Conservation (phyloP, 75 land plant species). For the Cryptomeria japonica region DNA sequence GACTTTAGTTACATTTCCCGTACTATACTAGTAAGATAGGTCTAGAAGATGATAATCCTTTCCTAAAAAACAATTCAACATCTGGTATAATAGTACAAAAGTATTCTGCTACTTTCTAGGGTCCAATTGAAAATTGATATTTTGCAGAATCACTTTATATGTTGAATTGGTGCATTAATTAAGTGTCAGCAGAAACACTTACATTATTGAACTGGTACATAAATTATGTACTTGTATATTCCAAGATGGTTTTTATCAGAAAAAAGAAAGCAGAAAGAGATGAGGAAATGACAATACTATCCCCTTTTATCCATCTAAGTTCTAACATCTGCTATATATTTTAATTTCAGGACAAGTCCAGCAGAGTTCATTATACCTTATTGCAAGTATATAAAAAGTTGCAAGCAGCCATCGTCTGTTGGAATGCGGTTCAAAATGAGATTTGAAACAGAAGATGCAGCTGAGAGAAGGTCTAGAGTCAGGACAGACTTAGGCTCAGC, state of each 20-base stretch:
- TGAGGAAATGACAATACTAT: not conserved
- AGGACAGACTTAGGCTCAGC: not conserved
- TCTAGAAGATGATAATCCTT: not conserved
- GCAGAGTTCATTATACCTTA: conserved; percentile 82
- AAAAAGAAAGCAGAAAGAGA: not conserved
- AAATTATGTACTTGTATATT: not conserved
- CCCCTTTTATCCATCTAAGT: not conserved
- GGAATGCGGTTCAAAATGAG: conserved; percentile 88
- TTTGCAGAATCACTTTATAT: not conserved
- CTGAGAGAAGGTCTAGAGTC: conserved; percentile 80
- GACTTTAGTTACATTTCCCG: not conserved
- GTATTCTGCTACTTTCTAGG: not conserved
- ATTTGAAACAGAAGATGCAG: conserved; percentile 79
- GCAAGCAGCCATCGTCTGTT: conserved; percentile 42
- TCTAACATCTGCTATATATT: conserved; percentile 7
- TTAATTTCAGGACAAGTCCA: conserved; percentile 61
- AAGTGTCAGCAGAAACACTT: not conserved
- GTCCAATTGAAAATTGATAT: not conserved
- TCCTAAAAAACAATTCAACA: not conserved
- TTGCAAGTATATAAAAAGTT: conserved; percentile 52
- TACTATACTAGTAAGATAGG: not conserved
- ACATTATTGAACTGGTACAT: not conserved
- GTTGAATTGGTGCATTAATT: not conserved
- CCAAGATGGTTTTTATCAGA: not conserved
- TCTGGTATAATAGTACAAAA: not conserved